Evolutionary conservation across 345 rosid genomes (phyloP), one percentile per base, ranked within the genome.

Genomic region (Syzygium aromaticum): DNA sequence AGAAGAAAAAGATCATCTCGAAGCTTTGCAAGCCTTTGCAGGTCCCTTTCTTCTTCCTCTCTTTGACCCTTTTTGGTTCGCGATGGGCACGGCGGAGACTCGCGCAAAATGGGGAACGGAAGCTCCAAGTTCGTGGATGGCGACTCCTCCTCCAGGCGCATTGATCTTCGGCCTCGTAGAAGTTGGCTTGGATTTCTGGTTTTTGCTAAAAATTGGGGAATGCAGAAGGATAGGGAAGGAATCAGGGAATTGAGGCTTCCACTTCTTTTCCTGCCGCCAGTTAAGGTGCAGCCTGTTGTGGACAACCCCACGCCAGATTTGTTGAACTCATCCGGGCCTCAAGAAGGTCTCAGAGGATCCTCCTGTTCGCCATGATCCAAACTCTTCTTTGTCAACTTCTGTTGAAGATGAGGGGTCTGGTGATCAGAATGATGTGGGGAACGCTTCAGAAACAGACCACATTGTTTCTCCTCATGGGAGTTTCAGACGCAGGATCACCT

Each of bases 221-320:
- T 30, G 27, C 33, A 53, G 14, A 61, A 54, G 28, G 87, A 21
- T 28, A 40, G 40, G 11, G 54, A 84, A 52, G 88, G 90, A 46
- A 89, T 91, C 40, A 91, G 56, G 17, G 89, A 89, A 8, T 86
- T 59, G 2, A 83, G 90, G 57, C 93, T 89, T 86, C 88, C 87
- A 30, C 7, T 59, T 16, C 83, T 89, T 38, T 77, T 64, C 56
- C 89, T 10, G 52, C 3, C 12, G 52, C 52, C 52, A 51, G 12
- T 51, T 51, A 51, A 51, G 52, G 52, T 15, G 73, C 87, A 9
- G 33, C 90, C 90, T 2, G 84, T 85, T 13, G 64, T 88, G n/a
- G 88, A 89, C 27, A 7, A 87, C 33, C 89, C 91, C n/a, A 63
- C 90, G 85, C 85, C 89, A 88, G 90, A 88, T 63, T 21, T 87